Conservation (phyloP, 805 yeast genomes). For the Saturnispora mendoncae region DNA sequence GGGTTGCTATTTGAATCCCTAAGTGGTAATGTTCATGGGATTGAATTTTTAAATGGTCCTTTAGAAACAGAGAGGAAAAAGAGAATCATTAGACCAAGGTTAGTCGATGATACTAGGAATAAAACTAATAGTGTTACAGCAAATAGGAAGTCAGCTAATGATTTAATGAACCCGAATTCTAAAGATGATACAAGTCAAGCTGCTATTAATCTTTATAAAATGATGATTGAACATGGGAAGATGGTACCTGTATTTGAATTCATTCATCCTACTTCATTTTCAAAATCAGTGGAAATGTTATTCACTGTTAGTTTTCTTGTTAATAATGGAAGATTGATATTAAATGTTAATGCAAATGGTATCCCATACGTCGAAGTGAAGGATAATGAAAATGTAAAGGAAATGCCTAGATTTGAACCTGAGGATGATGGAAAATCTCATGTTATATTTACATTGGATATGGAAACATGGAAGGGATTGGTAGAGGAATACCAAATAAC, state of each 20-base stretch:
- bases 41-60: slow-evolving; percentile 66
- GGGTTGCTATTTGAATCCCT: slow-evolving; percentile 44
- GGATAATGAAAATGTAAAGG: slow-evolving; percentile 17
- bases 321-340: slow-evolving; percentile 54
- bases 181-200: slow-evolving; percentile 52
- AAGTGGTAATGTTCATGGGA: slow-evolving; percentile 39
- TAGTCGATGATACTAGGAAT: slow-evolving; percentile 34
- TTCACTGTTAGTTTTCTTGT: slow-evolving; percentile 76
- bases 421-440: slow-evolving; percentile 38
- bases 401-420: slow-evolving; percentile 16
- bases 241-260: slow-evolving; percentile 53
- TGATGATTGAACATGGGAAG: slow-evolving; percentile 20
- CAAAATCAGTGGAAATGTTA: slow-evolving; percentile 75
- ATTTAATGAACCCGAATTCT: slow-evolving; percentile 41
- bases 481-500: slow-evolving; percentile 48
- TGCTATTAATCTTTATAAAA: slow-evolving; percentile 43
- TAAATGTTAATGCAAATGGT: slow-evolving; percentile 44
- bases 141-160: slow-evolving; percentile 41
- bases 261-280: slow-evolving; percentile 66
- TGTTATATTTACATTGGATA: slow-evolving; percentile 64
- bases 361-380: slow-evolving; percentile 27
- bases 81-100: slow-evolving; percentile 27
- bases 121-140: slow-evolving; percentile 42
- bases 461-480: slow-evolving; percentile 53
- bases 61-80: slow-evolving; percentile 49